Base-by-base conservation (phyloP, 805 yeast genomes). In the Candida morakotiae region DNA sequence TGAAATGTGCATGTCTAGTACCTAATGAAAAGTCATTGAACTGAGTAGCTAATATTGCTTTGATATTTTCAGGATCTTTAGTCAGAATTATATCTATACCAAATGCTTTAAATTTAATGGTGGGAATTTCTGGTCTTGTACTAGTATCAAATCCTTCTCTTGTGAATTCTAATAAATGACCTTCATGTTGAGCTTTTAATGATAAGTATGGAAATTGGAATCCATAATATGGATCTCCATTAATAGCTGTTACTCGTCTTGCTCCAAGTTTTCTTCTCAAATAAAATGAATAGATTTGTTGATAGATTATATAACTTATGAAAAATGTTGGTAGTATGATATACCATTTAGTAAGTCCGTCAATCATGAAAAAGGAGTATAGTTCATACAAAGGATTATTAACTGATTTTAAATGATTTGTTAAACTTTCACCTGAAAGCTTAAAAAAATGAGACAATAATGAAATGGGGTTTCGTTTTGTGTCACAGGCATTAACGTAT, bases 11-110 rank as follows among this genome's bases (percentile, higher is more conserved):
- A 41, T 65, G 64, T 52, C 72, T 60, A 15, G 50, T 42, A 2
- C 70, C 72, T 37, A 67, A 53, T 31, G 56, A 56, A 38, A 63
- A 67, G 36, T 67, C 71, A 40, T 56, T 60, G 40, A 64, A 67
- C 35, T 64, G 71, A 17, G 71, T 65, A 25, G 69, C 68, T 47
- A 67, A 60, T 2, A 67, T 37, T 6, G 71, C 69, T 44, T 66
- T 67, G 37, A 65, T 52, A 43, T 64, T 66, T 36, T 67, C 71
- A 5, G 71, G 70, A 32, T 67, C 71, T 34, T 41, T 47, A 15
- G 71, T 63, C 33, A 43, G 35, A 16, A 56, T 17, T 6, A 61
- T 28, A 5, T 34, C 35, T 18, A 41, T 39, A 10, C 56, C 58
- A 7, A 51, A 46, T 9, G 56, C 24, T 34, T 34, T 36, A 26